These are phyloP conservation scores for Rhynchosporium graminicola DNA, from an alignment of 2,329 filamentous ascomycete species.

Conservation along the genomic window DNA sequence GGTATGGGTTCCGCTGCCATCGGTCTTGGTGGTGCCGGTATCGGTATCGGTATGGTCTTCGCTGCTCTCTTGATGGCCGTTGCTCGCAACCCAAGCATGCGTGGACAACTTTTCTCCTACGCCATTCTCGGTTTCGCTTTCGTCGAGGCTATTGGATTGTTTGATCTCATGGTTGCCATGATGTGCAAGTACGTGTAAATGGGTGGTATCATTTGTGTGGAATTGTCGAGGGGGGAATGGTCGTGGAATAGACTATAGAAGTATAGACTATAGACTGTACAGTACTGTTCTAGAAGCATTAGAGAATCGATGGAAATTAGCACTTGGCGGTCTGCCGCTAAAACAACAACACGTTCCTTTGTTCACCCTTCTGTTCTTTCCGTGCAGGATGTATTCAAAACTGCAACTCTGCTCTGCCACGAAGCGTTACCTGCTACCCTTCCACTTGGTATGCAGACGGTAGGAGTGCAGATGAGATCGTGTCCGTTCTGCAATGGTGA, in stretches of 20 bases:
- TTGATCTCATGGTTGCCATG: conserved; percentile 90
- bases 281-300: conserved; percentile 26
- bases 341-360: background rate
- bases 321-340: conserved; percentile 9
- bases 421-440: background rate
- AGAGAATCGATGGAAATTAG: conserved; percentile 21
- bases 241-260: conserved; percentile 17
- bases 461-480: background rate
- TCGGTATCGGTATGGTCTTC: conserved; percentile 95
- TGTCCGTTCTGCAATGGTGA: background rate
- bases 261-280: conserved; percentile 28
- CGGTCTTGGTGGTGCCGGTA: conserved; percentile 89
- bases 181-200: conserved; percentile 79
- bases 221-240: conserved; percentile 1
- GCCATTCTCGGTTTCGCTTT: conserved; percentile 95
- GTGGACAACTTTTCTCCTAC: conserved; percentile 94
- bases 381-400: background rate
- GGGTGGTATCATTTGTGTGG: conserved; percentile 9
- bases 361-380: background rate
- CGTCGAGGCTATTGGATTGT: conserved; percentile 89
- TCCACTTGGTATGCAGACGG: background rate
- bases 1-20: conserved; percentile 89
- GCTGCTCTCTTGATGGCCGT: conserved; percentile 85
- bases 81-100: conserved; percentile 91
- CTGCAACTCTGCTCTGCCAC: background rate